Conservation (phyloP, 2,329 filamentous ascomycete genomes). For the Claviceps lovelessii region DNA sequence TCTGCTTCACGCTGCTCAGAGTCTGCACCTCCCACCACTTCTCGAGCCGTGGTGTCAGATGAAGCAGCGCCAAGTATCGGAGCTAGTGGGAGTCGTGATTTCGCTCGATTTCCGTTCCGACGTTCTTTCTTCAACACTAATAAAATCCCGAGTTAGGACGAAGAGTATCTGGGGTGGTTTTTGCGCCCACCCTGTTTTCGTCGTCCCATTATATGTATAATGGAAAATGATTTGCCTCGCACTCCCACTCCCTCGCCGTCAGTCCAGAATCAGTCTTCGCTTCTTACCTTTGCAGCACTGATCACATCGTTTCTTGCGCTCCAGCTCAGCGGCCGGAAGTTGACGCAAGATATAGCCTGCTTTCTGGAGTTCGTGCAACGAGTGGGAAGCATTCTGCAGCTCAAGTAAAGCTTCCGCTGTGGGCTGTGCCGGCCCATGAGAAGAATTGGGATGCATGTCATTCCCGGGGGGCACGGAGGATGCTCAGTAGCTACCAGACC, state of each 20-base stretch:
- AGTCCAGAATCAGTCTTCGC: background rate
- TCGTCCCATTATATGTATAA: background rate
- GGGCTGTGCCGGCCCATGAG: slow-evolving; percentile 8
- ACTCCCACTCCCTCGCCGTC: background rate
- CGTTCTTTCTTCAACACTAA: slow-evolving; percentile 1
- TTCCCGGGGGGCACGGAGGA: background rate
- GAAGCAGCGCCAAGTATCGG: background rate
- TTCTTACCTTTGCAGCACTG: slow-evolving; percentile 14
- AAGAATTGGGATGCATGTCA: slow-evolving; percentile 1
- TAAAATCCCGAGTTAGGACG: background rate
- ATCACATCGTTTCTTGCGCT: slow-evolving; percentile 18
- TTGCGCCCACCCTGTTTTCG: background rate
- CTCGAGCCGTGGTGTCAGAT: background rate
- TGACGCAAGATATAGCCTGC: slow-evolving; percentile 15
- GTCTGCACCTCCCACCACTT: background rate
- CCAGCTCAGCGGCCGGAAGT: slow-evolving; percentile 13
- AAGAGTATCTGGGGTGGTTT: background rate
- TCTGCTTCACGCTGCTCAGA: background rate
- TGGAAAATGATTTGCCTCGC: background rate
- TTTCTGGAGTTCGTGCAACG: slow-evolving; percentile 9
- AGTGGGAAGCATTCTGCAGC: slow-evolving; percentile 10
- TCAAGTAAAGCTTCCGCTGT: slow-evolving; percentile 10
- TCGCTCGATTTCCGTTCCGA: background rate
- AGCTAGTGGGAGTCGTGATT: background rate
- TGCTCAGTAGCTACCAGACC: background rate